Conservation (phyloP, 441 rosid genomes). For the Arabidopsis lyrata region DNA sequence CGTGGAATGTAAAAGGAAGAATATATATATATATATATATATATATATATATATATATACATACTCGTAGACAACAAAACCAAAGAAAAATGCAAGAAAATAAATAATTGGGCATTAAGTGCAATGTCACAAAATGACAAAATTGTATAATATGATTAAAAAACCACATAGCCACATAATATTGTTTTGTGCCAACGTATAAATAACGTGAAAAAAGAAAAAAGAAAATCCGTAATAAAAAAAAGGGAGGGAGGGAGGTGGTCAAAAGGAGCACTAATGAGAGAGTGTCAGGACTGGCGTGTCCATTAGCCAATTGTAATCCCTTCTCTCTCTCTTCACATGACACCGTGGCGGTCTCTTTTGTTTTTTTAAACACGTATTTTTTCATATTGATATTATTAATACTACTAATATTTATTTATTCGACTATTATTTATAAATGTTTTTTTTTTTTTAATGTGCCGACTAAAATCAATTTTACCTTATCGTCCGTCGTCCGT, state of each 20-base stretch:
- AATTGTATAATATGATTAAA: not conserved
- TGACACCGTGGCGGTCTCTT: conserved; percentile 33
- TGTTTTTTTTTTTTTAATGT: not conserved
- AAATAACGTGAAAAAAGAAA: no score
- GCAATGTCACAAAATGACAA: conserved; percentile 16
- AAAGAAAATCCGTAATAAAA: not conserved
- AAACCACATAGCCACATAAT: not conserved
- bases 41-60: no score
- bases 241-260: not conserved
- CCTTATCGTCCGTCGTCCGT: conserved; percentile 31
- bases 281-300: conserved; percentile 45
- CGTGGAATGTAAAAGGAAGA: not conserved
- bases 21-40: no score
- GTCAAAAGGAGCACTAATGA: conserved; percentile 47
- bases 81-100: not conserved
- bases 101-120: not conserved
- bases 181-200: not conserved
- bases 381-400: no score
- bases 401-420: no score
- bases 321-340: conserved; percentile 38
- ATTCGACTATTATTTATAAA: not conserved
- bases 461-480: conserved; percentile 11
- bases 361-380: not conserved
- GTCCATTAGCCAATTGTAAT: conserved; percentile 37
- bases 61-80: not conserved